A percentile compares a stretch with the other conserved stretches of the same genome.
These are phyloP conservation scores for Carex scoparia DNA, from an alignment of 176 grass and related monocot genomes.

Conservation along the genomic window DNA sequence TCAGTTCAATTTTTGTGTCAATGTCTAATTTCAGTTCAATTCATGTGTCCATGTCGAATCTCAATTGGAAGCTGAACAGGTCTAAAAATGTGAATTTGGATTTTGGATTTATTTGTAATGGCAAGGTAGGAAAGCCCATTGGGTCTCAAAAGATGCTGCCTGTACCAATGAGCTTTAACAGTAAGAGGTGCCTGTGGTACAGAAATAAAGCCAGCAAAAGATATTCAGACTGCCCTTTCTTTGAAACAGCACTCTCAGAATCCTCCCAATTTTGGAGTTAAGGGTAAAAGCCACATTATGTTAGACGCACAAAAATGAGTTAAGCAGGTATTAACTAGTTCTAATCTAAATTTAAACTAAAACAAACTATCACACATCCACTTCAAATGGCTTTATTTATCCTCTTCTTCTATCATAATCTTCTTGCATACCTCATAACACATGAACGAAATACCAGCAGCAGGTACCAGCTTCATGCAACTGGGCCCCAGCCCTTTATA, in stretches of 20 bases:
- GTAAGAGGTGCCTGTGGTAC: background rate
- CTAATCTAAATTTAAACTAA: background rate
- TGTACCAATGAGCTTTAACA: background rate
- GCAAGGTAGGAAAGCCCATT: background rate
- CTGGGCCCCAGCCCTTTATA: constrained; percentile 74
- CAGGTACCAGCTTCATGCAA: constrained; percentile 82
- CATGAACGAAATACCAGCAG: constrained; percentile 88
- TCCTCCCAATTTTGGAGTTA: background rate
- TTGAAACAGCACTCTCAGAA: background rate
- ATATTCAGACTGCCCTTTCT: background rate
- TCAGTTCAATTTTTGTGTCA: too few species aligned
- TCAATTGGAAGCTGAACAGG: too few species aligned
- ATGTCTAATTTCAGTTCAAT: too few species aligned
- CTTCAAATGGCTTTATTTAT: constrained; percentile 10
- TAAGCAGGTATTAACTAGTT: background rate
- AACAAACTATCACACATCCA: background rate
- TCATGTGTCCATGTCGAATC: too few species aligned
- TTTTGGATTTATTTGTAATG: background rate
- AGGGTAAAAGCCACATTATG: background rate
- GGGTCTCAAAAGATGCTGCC: background rate
- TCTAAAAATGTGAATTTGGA: too few species aligned
- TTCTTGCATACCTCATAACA: constrained; percentile 88
- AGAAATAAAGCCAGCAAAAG: background rate
- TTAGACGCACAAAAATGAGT: background rate
- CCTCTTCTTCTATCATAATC: constrained; percentile 39